These are phyloP conservation scores for Colletotrichum tofieldiae DNA, from an alignment of 2,329 filamentous ascomycete genomes.

Conservation along the genomic window DNA sequence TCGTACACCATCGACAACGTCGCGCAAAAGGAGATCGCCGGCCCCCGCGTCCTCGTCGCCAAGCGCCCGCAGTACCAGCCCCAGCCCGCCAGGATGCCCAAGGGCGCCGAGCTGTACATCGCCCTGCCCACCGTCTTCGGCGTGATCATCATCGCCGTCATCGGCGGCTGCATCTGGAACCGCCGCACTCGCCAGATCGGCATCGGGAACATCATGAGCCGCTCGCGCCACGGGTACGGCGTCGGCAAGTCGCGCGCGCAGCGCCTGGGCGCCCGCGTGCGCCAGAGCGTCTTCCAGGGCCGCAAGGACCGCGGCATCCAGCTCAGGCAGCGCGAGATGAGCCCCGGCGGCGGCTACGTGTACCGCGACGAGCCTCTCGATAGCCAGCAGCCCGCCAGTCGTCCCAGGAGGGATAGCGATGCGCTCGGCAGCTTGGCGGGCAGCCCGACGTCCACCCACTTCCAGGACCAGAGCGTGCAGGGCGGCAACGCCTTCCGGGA, in stretches of 20 bases:
- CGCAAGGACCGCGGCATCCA: constrained; percentile 59
- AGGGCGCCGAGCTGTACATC: constrained; percentile 64
- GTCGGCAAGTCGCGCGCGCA: constrained; percentile 56
- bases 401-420: constrained; percentile 61
- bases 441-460: constrained; percentile 61
- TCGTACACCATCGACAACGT: constrained; percentile 53
- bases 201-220: constrained; percentile 68
- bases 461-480: constrained; percentile 55
- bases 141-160: constrained; percentile 61
- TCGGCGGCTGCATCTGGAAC: constrained; percentile 72
- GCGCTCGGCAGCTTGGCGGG: constrained; percentile 65
- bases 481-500: constrained; percentile 64
- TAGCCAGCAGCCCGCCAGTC: constrained; percentile 31
- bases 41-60: constrained; percentile 61
- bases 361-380: constrained; percentile 56
- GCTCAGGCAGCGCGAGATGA: constrained; percentile 49
- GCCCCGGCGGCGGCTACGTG: constrained; percentile 45
- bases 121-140: constrained; percentile 68
- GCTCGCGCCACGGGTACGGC: constrained; percentile 62
- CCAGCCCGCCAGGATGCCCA: constrained; percentile 51
- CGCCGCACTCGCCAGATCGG: constrained; percentile 64
- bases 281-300: constrained; percentile 48
- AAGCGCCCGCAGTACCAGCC: constrained; percentile 53
- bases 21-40: constrained; percentile 53
- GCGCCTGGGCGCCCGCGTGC: constrained; percentile 51